Conservation (phyloP, 1,139 yeast species). For the Wickerhamomyces sp. region DNA sequence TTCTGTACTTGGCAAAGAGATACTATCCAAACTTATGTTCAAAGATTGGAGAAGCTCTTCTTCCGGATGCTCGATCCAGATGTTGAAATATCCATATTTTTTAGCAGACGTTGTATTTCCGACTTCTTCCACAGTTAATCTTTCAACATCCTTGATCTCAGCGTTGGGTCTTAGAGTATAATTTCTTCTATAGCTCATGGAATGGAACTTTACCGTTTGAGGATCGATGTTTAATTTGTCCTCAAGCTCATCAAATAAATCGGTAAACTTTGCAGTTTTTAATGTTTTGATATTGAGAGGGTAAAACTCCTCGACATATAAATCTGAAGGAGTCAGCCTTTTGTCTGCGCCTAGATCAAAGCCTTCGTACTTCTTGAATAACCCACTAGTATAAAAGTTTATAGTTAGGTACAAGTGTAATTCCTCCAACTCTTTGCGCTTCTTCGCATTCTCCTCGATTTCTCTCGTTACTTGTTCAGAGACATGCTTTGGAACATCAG, state of each 20-base stretch:
- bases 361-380: constrained; percentile 60
- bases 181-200: constrained; percentile 66
- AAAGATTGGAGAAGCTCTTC: constrained; percentile 16
- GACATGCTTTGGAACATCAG: constrained; percentile 66
- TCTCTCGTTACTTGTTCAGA: constrained; percentile 63
- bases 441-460: constrained; percentile 45
- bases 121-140: constrained; percentile 39
- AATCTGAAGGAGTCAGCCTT: constrained; percentile 36
- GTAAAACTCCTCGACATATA: constrained; percentile 43
- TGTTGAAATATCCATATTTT: constrained; percentile 13
- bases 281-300: constrained; percentile 52
- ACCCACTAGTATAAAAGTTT: constrained; percentile 46
- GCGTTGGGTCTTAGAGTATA: constrained; percentile 65
- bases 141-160: constrained; percentile 38
- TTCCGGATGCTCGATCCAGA: constrained; percentile 28
- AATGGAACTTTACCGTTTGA: constrained; percentile 54
- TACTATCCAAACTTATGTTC: not conserved
- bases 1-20: not conserved
- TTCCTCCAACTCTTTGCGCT: constrained; percentile 70
- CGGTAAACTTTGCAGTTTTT: constrained; percentile 51
- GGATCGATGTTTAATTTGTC: constrained; percentile 38
- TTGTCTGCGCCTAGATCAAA: constrained; percentile 74
- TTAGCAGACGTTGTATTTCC: constrained; percentile 30
- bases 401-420: constrained; percentile 69
- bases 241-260: constrained; percentile 48